phyloP scores from a whole-genome alignment of 202 grass and related monocot species.

The Schoenoplectus tabernaemontani region DNA sequence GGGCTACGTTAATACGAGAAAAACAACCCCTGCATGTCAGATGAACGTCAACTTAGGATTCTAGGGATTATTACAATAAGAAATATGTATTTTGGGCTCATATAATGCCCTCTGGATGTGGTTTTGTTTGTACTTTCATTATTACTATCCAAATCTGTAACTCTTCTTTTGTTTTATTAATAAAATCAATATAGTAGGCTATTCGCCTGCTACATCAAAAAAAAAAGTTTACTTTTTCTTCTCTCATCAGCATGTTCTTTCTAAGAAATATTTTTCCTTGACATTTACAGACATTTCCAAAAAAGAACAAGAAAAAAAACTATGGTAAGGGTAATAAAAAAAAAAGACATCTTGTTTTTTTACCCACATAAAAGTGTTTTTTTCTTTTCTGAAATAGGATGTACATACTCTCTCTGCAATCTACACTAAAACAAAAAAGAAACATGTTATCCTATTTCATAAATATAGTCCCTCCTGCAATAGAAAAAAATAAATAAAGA shows the following conservation, averaged over 20 bases:
- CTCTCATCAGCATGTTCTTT: background rate
- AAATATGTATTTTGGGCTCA: no score
- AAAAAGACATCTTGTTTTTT: background rate
- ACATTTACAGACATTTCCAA: background rate
- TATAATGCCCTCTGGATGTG: no score
- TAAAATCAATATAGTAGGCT: no score
- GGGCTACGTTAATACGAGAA: no score
- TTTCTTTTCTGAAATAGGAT: background rate
- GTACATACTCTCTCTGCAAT: background rate
- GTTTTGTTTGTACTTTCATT: no score
- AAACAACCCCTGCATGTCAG: no score
- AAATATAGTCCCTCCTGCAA: background rate
- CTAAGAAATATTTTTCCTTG: background rate
- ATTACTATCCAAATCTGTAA: no score
- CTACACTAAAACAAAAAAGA: background rate
- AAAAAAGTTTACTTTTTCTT: no score
- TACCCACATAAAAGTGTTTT: background rate
- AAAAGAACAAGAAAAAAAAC: background rate
- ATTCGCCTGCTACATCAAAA: no score
- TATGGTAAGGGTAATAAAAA: background rate
- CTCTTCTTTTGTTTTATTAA: no score
- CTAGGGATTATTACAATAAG: no score
- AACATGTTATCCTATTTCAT: background rate
- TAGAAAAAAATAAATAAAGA: background rate
- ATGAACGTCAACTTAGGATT: no score